Percentiles rank a stretch among this genome's conserved stretches.
Conservation (phyloP, 2,329 filamentous ascomycete genomes). For the Pseudogymnoascus sp. region DNA sequence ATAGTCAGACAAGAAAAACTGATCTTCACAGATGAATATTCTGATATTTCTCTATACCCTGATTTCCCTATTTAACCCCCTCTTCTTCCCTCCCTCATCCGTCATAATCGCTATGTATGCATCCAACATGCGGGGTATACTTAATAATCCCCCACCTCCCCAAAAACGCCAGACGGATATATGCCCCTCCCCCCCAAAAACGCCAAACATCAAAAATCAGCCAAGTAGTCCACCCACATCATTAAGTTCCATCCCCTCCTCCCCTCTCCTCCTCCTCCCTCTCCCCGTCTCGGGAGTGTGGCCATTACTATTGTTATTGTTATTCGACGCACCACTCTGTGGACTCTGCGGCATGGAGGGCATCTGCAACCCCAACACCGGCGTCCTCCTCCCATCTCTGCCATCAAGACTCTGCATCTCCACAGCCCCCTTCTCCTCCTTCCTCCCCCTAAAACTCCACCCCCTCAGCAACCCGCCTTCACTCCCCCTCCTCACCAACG, state of each 20-base stretch:
- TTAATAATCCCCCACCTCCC: neutral
- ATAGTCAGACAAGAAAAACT: neutral
- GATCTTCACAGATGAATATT: neutral
- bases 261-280: neutral
- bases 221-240: neutral
- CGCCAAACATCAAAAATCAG: neutral
- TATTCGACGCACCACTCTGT: neutral
- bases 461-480: neutral
- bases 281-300: neutral
- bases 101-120: constrained; percentile 1
- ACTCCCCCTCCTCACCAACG: neutral
- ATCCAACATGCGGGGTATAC: constrained; percentile 1
- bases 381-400: neutral
- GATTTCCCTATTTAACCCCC: neutral
- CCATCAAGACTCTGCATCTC: constrained; percentile 3
- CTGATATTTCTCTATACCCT: neutral
- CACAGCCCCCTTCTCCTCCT: neutral
- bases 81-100: neutral
- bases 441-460: neutral
- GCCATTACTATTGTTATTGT: neutral
- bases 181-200: neutral
- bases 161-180: neutral
- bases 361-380: neutral
- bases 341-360: neutral
- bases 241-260: constrained; percentile 2